Evolutionary conservation across 2,329 filamentous ascomycete species (phyloP).

Genomic region (Aspergillus oerlinghausenensis): DNA sequence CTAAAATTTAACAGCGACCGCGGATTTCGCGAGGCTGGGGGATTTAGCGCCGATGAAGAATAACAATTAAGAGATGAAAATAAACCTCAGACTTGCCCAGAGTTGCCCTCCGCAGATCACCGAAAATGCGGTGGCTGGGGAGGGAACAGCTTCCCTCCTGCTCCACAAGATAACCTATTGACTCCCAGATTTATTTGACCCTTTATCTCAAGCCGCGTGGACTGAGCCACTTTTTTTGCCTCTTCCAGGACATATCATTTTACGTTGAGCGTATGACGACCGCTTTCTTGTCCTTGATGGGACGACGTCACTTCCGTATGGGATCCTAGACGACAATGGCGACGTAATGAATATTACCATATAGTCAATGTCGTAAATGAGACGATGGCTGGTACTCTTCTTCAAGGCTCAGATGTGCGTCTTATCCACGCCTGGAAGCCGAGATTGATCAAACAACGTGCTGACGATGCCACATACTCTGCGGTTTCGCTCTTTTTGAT

Average conservation of each 20-base stretch:
- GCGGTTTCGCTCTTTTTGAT: not conserved
- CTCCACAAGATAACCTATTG: not conserved
- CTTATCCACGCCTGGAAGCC: not conserved
- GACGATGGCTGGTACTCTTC: not conserved
- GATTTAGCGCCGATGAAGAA: not conserved
- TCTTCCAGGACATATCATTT: not conserved
- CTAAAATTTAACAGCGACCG: not conserved
- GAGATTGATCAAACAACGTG: not conserved
- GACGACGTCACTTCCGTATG: not conserved
- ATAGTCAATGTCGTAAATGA: not conserved
- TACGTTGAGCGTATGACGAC: not conserved
- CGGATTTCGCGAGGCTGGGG: not conserved
- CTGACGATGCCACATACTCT: not conserved
- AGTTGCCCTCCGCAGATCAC: not conserved
- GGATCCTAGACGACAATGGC: not conserved
- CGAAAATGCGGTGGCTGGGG: slow-evolving; percentile 35
- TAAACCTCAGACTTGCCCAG: not conserved
- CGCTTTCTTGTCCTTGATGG: not conserved
- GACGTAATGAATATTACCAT: not conserved
- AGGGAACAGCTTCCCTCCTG: slow-evolving; percentile 9
- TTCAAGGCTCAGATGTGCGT: not conserved
- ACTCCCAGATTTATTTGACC: not conserved
- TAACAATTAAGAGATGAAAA: slow-evolving; percentile 18
- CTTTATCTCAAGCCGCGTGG: not conserved
- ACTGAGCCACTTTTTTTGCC: not conserved